Base-by-base conservation (phyloP, 768 basidiomycete species). In the Obba rivulosa region DNA sequence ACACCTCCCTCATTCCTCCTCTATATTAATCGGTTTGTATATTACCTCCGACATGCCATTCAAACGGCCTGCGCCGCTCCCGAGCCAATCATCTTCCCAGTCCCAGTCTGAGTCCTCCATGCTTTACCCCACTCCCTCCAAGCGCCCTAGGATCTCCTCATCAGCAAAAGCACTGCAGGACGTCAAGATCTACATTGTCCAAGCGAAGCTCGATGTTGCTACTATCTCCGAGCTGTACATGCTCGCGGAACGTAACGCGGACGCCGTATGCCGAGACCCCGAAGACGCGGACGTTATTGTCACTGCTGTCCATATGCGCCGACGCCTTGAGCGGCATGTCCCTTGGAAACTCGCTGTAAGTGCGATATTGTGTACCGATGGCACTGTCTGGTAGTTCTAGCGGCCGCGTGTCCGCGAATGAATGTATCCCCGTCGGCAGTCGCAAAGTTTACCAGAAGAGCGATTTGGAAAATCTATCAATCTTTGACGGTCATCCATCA, bases 281-380 rank as follows among this genome's bases (percentile, higher is more conserved):
- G 63, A 71, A 14, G 72, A 77, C 10, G 81, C 85, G 4, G 78
- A 89, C 44, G 68, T 89, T 28, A 66, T 91, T 34, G 59, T 92
- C 47, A 87, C 88, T 4, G 75, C 69, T 16, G 70, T 89, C 22
- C 72, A 62, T 28, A 89, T 87, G 80, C 72, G 73, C 55, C 75
- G 75, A 51, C 75, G 89, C 2, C 66, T 91, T 1, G 81, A 87
- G 63, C 71, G 87, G 42, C 87, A 90, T 63, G 45, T 91, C 13
- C 57, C 73, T 24, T 84, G 83, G 83, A 65, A 71, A 2, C 55
- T 81, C 28, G 82, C 85, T 22, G 87, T 88, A 60, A 61, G 83
- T 70, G 7, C n/a, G n/a, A n/a, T n/a, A n/a, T n/a, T n/a, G n/a
- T n/a, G n/a, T n/a, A n/a, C n/a, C n/a, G n/a, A n/a, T n/a, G n/a